Evolutionary conservation across 192 early-diverging fungal genomes (phyloP), one percentile per base, ranked within the genome.

Genomic region (Coemansia sp.): DNA sequence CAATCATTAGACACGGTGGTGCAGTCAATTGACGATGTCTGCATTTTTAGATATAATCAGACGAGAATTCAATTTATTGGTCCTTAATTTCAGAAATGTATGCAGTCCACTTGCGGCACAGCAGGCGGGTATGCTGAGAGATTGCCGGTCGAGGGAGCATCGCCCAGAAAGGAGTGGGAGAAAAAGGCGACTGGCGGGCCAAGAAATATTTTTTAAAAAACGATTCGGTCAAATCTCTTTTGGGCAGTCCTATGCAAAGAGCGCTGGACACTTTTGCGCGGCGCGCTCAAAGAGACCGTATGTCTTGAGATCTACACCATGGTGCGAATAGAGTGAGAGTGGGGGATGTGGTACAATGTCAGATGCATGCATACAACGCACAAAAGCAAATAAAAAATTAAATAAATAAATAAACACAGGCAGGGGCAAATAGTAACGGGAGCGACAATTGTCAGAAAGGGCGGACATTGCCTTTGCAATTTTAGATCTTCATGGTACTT

Each of bases 201-300:
- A 45, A 58, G 32, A 39, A 57, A 66, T 36, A 27, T 27, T 27
- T 27, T 27, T 41, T 41, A 39, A 62, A 41, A 32, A 39, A 62
- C 3, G 12, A 62, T 6, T 32, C 38, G 32, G 25, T 32, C 39
- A 14, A 44, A 3, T 29, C 55, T 50, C 55, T 51, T 62, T 61
- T 51, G 68, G 37, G 19, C 64, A 41, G 62, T 46, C 61, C 51
- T 53, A 80, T 17, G 67, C 70, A 67, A 70, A 81, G 6, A 81
- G 72, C 29, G 39, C 71, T 8, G 79, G 79, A 57, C 71, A 81
- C 7, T 19, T 61, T 21, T 55, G 79, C 2, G 79, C 68, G 7
- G 79, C 74, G 45, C 61, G 69, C n/a, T 81, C 79, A 67, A 81
- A 73, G 57, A 81, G 79, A 59, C 70, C 79, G 34, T 76, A 81